Evolutionary conservation across 2,329 filamentous ascomycete species (phyloP).

Genomic region (Metarhizium album): DNA sequence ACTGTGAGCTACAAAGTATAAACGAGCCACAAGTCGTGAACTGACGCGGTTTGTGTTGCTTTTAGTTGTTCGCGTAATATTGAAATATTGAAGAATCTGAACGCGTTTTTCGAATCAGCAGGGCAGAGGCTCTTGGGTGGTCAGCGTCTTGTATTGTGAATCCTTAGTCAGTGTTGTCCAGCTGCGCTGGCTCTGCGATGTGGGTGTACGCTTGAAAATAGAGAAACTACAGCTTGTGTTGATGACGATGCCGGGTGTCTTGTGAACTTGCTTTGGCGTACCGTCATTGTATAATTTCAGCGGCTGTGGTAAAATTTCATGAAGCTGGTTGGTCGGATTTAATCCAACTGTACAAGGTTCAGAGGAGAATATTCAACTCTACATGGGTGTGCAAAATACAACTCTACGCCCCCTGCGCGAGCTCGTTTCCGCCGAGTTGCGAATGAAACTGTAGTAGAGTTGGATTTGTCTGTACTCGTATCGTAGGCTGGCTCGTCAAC

Average conservation of each 20-base stretch:
- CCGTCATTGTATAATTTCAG: neutral
- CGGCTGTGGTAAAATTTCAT: conserved; percentile 1
- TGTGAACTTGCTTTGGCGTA: neutral
- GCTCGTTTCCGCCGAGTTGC: neutral
- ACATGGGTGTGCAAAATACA: neutral
- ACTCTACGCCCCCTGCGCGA: neutral
- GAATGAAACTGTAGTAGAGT: neutral
- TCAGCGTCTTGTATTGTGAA: no score
- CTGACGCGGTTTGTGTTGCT: neutral
- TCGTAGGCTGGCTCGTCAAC: no score
- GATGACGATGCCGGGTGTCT: no score
- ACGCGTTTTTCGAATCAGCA: neutral
- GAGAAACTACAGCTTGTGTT: no score
- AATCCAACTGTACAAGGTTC: neutral
- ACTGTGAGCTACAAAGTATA: no score
- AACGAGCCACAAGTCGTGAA: no score
- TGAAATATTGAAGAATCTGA: neutral
- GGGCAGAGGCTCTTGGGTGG: neutral
- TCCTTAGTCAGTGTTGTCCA: no score
- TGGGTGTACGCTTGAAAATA: no score
- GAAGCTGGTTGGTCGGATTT: neutral
- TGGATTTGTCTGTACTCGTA: neutral
- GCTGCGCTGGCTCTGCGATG: no score
- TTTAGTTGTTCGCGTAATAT: neutral
- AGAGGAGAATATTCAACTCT: neutral